Percentiles rank a stretch among this genome's conserved stretches.
Conservation (phyloP, 306 rosid species). For the Bauhinia variegata region DNA sequence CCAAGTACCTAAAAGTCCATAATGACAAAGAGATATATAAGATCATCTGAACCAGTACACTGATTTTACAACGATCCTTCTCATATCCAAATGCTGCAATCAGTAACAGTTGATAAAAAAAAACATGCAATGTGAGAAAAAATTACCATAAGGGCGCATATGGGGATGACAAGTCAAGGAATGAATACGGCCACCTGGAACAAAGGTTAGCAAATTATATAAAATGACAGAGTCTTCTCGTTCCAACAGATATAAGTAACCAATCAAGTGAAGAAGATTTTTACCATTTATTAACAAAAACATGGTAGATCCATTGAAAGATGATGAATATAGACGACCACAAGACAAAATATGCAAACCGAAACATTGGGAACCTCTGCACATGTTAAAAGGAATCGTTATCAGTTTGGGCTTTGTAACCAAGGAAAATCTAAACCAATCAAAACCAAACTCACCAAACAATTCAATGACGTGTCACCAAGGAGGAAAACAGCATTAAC, state of each 20-base stretch:
- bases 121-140: slow-evolving; percentile 17
- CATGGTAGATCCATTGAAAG: slow-evolving; percentile 85
- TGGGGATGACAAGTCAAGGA: slow-evolving; percentile 76
- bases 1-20: slow-evolving; percentile 65
- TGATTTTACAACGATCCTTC: slow-evolving; percentile 1
- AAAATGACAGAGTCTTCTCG: neutral
- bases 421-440: neutral
- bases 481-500: slow-evolving; percentile 77
- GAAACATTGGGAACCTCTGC: slow-evolving; percentile 90
- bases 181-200: slow-evolving; percentile 97
- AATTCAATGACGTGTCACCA: slow-evolving; percentile 72
- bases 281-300: slow-evolving; percentile 63
- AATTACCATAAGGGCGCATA: slow-evolving; percentile 88
- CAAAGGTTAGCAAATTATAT: slow-evolving; percentile 15
- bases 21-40: neutral
- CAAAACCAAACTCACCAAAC: slow-evolving; percentile 61
- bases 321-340: slow-evolving; percentile 76
- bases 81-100: slow-evolving; percentile 27
- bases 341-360: slow-evolving; percentile 74
- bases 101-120: slow-evolving; percentile 6
- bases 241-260: slow-evolving; percentile 26
- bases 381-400: slow-evolving; percentile 33
- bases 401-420: slow-evolving; percentile 19
- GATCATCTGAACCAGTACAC: no score
- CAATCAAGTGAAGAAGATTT: slow-evolving; percentile 9